phyloP scores from a whole-genome alignment of 208 protist species.

The Trichomonas tenax region DNA sequence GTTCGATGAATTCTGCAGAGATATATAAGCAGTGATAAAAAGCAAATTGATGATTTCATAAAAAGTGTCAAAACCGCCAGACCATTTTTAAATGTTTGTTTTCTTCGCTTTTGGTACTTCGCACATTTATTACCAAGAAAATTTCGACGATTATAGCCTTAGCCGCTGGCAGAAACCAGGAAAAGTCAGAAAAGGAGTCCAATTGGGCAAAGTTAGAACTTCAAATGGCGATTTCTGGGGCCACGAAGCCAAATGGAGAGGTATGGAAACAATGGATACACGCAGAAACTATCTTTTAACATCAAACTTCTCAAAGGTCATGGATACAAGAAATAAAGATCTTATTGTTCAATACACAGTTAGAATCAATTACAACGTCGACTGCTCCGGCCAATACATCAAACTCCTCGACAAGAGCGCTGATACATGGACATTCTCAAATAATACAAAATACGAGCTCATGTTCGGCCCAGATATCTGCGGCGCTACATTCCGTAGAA shows the following conservation, averaged over 20 bases:
- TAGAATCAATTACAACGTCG: neutral
- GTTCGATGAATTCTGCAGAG: too few relatives aligned
- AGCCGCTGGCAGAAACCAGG: neutral
- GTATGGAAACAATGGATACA: neutral
- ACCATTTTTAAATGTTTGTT: neutral
- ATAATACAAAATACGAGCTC: slow-evolving; percentile 37
- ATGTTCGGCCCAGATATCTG: slow-evolving; percentile 51
- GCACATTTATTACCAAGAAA: neutral
- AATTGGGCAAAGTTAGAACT: neutral
- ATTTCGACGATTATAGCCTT: neutral
- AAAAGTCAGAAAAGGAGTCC: neutral
- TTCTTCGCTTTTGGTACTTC: neutral
- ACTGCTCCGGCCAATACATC: slow-evolving; percentile 8
- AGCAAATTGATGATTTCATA: too few relatives aligned
- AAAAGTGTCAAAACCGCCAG: neutral
- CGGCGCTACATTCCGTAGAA: slow-evolving; percentile 27
- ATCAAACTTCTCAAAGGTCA: neutral
- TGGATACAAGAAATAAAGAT: slow-evolving; percentile 7
- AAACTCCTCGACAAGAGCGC: neutral
- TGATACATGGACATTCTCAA: neutral
- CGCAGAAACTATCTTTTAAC: neutral
- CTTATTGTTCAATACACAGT: slow-evolving; percentile 14
- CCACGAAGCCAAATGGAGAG: neutral
- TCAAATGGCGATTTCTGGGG: neutral
- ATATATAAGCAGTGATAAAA: too few relatives aligned